Base-by-base conservation (phyloP, 305 asterid species). In the Coffea humblotiana region DNA sequence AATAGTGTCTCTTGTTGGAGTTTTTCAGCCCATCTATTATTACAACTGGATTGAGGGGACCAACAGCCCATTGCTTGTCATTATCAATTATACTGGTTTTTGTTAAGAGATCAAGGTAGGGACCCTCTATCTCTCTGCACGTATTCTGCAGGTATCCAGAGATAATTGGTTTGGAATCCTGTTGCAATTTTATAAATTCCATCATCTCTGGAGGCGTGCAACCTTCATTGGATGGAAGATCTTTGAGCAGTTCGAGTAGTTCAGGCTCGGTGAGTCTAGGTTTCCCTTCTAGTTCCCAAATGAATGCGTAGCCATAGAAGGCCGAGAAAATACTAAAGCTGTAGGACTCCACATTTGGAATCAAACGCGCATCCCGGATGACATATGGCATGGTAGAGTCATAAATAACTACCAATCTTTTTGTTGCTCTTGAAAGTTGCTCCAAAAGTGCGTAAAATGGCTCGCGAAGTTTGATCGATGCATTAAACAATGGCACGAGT, bases 121-220 rank as follows among this genome's bases (percentile, higher is more conserved):
- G 78, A 35, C 84, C 75, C 40, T 92, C 97, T 4, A 92, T 79
- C 43, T 56, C 79, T 72, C 81, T 85, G 86, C 88, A 87, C 29
- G 94, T 81, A 82, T 92, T 89, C 84, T 88, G 88, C 52, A 90
- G 87, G 72, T 90, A 74, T 9, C 93, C 95, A 8, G 92, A 89
- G 15, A 48, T 82, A 18, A 77, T 19, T 49, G 72, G 74, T 21
- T 64, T 10, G 81, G 71, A 84, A 0, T 80, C 76, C 65, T 85
- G 85, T 70, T 90, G 95, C 0, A 54, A 47, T 1, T 73, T 60
- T 0, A 90, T 68, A 65, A 90, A 86, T 3, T 79, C 67, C 15
- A 60, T 0, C 12, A 92, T 88, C 37, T 92, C 95, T 0, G 92
- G 86, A 2, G 89, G 77, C 74, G 87, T 90, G 54, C 95, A 89